Evolutionary conservation across 371 early-diverging fungal genomes (phyloP).

Genomic region (Circinella minor): DNA sequence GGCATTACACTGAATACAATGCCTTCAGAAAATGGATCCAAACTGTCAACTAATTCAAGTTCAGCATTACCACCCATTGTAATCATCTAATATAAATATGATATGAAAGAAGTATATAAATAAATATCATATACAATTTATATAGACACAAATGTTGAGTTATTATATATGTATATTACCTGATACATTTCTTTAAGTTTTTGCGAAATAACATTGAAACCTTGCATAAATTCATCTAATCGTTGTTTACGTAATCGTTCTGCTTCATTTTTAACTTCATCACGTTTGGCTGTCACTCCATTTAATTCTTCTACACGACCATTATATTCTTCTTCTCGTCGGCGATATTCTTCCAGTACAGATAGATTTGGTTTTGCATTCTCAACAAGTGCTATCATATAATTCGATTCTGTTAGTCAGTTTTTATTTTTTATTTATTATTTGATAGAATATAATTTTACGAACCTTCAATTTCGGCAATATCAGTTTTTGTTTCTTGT

Average conservation of each 20-base stretch:
- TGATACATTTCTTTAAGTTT: slow-evolving; percentile 99
- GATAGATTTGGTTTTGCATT: slow-evolving; percentile 86
- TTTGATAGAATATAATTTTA: neutral
- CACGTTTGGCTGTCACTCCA: slow-evolving; percentile 71
- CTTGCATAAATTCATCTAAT: slow-evolving; percentile 95
- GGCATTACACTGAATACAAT: slow-evolving; percentile 99
- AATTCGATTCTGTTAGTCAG: slow-evolving; percentile 1
- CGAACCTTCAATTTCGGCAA: slow-evolving; percentile 55
- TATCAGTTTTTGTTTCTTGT: slow-evolving; percentile 41
- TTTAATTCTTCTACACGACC: slow-evolving; percentile 79
- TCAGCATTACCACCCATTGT: slow-evolving; percentile 99
- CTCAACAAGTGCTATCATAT: slow-evolving; percentile 61
- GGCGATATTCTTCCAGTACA: slow-evolving; percentile 87
- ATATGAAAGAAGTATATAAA: neutral
- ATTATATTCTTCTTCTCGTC: slow-evolving; percentile 76
- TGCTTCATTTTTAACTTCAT: slow-evolving; percentile 73
- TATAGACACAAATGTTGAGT: no score
- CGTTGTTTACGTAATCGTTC: slow-evolving; percentile 85
- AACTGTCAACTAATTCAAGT: slow-evolving; percentile 98
- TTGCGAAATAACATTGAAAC: slow-evolving; percentile 93
- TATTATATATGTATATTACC: slow-evolving; percentile 35
- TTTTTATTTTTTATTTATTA: no score
- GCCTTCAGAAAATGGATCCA: slow-evolving; percentile 99
- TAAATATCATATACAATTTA: no score
- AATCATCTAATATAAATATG: slow-evolving; percentile 73